phyloP scores from a whole-genome alignment of 2,329 filamentous ascomycete genomes.

The Penicillium concentricum region DNA sequence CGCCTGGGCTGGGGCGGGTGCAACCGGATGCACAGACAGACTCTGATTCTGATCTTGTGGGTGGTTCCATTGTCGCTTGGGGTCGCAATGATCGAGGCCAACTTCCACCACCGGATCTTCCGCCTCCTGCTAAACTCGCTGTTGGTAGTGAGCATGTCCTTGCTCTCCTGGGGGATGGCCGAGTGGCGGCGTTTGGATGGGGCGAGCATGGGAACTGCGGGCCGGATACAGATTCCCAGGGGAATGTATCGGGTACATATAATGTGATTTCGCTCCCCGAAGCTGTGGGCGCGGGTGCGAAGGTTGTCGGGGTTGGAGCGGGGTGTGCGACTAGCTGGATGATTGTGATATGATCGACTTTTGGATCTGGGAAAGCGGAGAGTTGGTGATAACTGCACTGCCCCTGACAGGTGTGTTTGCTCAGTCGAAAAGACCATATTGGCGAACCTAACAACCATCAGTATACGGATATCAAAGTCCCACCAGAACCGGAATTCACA shows the following conservation, averaged over 20 bases:
- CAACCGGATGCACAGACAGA: neutral
- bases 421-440: constrained; percentile 47
- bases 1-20: neutral
- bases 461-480: neutral
- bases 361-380: neutral
- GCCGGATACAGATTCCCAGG: constrained; percentile 57
- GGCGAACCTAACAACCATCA: constrained; percentile 34
- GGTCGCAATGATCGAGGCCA: constrained; percentile 85
- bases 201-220: constrained; percentile 98
- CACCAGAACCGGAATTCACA: constrained; percentile 5
- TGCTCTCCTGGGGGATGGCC: constrained; percentile 62
- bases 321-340: constrained; percentile 91
- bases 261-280: constrained; percentile 64
- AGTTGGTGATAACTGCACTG: neutral
- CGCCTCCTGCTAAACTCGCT: constrained; percentile 62
- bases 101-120: constrained; percentile 63
- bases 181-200: constrained; percentile 89
- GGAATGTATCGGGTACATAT: constrained; percentile 68
- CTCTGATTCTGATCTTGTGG: constrained; percentile 47
- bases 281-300: constrained; percentile 44
- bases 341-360: constrained; percentile 27
- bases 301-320: constrained; percentile 66
- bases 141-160: constrained; percentile 90
- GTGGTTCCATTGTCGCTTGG: constrained; percentile 64
- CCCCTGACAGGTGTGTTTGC: neutral